Conservation (phyloP, 306 rosid species). For the Rosa chinensis region DNA sequence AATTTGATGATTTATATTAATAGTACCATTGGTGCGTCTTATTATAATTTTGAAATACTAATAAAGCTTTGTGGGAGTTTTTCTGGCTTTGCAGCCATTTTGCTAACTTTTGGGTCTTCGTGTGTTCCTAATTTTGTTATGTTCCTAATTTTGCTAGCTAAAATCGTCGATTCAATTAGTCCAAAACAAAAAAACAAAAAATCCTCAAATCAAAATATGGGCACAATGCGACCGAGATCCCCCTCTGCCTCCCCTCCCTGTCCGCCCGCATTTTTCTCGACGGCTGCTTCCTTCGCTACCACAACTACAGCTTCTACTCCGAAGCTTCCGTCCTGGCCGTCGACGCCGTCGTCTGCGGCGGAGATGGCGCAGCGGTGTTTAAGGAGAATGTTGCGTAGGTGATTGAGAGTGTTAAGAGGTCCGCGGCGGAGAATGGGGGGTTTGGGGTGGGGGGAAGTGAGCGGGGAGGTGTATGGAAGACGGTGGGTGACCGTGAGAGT, state of each 20-base stretch:
- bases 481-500: slow-evolving; percentile 33
- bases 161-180: too few species aligned
- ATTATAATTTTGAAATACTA: too few species aligned
- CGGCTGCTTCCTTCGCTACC: slow-evolving; percentile 86
- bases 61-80: too few species aligned
- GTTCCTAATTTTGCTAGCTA: too few species aligned
- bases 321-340: slow-evolving; percentile 31
- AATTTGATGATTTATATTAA: too few species aligned
- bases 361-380: slow-evolving; percentile 25
- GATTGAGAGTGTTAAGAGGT: slow-evolving; percentile 31
- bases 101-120: too few species aligned
- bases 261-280: slow-evolving; percentile 74
- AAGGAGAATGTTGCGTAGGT: slow-evolving; percentile 28
- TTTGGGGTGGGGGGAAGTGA: slow-evolving; percentile 46
- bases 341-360: slow-evolving; percentile 53
- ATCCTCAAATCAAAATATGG: too few species aligned
- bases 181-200: too few species aligned
- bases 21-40: too few species aligned
- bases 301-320: slow-evolving; percentile 57
- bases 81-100: too few species aligned
- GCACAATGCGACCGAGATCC: slow-evolving; percentile 28
- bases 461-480: slow-evolving; percentile 65
- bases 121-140: too few species aligned
- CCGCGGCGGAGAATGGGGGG: slow-evolving; percentile 37
- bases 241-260: slow-evolving; percentile 73